Percentiles rank a stretch among this genome's conserved stretches.
phyloP scores from a whole-genome alignment of 2,329 filamentous ascomycete species.

The Blumeriella jaapii region DNA sequence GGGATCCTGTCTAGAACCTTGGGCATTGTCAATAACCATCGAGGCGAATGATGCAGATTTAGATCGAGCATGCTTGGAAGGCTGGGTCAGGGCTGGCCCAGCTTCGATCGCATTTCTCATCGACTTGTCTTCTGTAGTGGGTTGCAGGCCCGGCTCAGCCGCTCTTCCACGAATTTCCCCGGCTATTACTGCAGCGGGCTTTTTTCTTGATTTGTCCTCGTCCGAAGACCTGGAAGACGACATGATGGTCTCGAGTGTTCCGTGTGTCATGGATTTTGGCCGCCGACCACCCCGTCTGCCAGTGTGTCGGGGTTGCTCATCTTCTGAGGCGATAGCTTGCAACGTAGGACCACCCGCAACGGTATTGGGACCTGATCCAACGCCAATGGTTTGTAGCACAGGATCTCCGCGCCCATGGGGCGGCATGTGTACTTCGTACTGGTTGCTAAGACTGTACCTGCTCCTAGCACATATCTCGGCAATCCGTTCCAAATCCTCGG shows the following conservation, averaged over 20 bases:
- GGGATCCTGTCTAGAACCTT: constrained; percentile 25
- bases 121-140: constrained; percentile 4
- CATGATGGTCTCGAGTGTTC: constrained; percentile 55
- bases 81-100: constrained; percentile 12
- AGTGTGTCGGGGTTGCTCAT: constrained; percentile 33
- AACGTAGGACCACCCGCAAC: constrained; percentile 39
- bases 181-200: constrained; percentile 42
- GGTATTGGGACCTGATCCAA: constrained; percentile 16
- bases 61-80: constrained; percentile 23
- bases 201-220: constrained; percentile 47
- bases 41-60: constrained; percentile 35
- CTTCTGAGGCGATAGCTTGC: constrained; percentile 45
- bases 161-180: constrained; percentile 42
- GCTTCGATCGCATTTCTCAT: constrained; percentile 8
- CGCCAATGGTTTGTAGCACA: constrained; percentile 29
- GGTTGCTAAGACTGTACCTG: constrained; percentile 53
- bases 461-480: constrained; percentile 56
- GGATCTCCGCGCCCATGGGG: constrained; percentile 47
- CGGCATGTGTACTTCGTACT: constrained; percentile 53
- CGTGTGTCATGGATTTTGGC: constrained; percentile 36
- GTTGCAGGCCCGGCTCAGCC: constrained; percentile 26
- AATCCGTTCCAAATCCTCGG: constrained; percentile 50
- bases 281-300: constrained; percentile 19
- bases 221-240: constrained; percentile 53
- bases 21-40: constrained; percentile 32